Base-by-base conservation (phyloP, 2,329 filamentous ascomycete species). In the Penicillium hesseltinei region DNA sequence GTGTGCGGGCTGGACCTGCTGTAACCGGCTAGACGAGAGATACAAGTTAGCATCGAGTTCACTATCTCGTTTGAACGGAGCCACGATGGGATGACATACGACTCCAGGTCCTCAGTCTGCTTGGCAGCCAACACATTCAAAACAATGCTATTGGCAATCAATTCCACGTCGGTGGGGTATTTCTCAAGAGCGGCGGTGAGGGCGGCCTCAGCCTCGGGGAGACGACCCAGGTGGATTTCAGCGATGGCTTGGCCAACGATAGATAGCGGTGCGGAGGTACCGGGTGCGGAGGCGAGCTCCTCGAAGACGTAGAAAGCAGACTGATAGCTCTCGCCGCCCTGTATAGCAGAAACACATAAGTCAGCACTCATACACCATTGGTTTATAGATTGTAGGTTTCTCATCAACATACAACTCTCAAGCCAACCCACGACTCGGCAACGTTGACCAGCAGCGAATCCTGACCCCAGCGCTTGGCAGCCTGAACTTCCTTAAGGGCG, bases 271-370 rank as follows among this genome's bases (percentile, higher is more conserved):
- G 90, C 90, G 48, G 91, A 87, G 19, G 90, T 92, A 33, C 90
- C 87, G 2, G 92, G 88, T 29, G 90, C 88, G 71, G 96, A 91
- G 5, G 94, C 93, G 48, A 97, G 85, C 76, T 99, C 94, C 77
- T 97, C 93, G 70, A 91, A 97, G 60, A 97, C 93, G 81, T 99
- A 97, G 77, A 96, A 97, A 19, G 93, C 88, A 71, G 94, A 90
- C 71, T 97, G 94, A 77, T 97, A 97, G 74, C 91, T 94, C 67
- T 96, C 92, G 65, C 92, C 92, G 70, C 93, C 93, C 89, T 96
- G 60, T 35, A 21, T 0, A 40, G 33, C 25, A 50, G 15, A 47
- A 15, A 29, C 15, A 23, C 2, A 29, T 0, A 17, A 35, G 51
- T 49, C 9, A 54, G 49, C 45, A 29, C 17, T 35, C 33, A 36